Conservation (phyloP, 352 stramenopile species). For the Pythium aquatile region DNA sequence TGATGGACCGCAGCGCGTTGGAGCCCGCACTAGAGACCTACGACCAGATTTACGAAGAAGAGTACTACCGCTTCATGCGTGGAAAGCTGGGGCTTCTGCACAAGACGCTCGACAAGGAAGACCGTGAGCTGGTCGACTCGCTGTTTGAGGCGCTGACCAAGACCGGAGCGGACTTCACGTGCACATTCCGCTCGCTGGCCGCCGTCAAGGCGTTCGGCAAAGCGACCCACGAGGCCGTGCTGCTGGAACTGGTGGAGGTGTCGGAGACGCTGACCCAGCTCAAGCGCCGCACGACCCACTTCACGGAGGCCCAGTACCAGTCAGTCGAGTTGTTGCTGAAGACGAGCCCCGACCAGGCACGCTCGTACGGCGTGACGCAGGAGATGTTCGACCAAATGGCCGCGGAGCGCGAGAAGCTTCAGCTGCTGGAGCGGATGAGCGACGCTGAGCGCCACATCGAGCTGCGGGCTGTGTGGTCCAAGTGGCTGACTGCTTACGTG, state of each 20-base stretch:
- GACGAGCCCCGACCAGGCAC: slow-evolving; percentile 59
- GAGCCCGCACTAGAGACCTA: slow-evolving; percentile 39
- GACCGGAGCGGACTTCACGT: slow-evolving; percentile 79
- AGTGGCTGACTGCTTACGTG: slow-evolving; percentile 61
- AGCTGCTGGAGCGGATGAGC: slow-evolving; percentile 42
- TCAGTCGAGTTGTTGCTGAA: slow-evolving; percentile 61
- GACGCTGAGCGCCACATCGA: slow-evolving; percentile 44
- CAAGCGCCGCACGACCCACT: slow-evolving; percentile 45
- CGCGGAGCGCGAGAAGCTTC: slow-evolving; percentile 41
- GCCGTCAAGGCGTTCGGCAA: slow-evolving; percentile 41
- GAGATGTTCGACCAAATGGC: slow-evolving; percentile 56
- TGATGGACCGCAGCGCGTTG: slow-evolving; percentile 34
- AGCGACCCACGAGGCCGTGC: slow-evolving; percentile 27
- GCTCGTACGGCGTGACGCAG: slow-evolving; percentile 74
- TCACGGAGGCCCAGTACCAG: slow-evolving; percentile 75
- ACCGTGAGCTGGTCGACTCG: slow-evolving; percentile 47
- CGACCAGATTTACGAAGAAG: slow-evolving; percentile 44
- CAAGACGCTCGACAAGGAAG: slow-evolving; percentile 30
- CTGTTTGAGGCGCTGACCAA: slow-evolving; percentile 56
- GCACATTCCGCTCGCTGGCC: slow-evolving; percentile 61
- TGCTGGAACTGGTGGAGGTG: slow-evolving; percentile 53
- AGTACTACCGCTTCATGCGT: slow-evolving; percentile 62
- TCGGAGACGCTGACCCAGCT: slow-evolving; percentile 71
- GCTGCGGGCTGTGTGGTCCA: slow-evolving; percentile 47
- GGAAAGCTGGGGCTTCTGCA: slow-evolving; percentile 65